Evolutionary conservation across 1,284 basidiomycete species (phyloP).

Genomic region (Ceratobasidium theobromae): DNA sequence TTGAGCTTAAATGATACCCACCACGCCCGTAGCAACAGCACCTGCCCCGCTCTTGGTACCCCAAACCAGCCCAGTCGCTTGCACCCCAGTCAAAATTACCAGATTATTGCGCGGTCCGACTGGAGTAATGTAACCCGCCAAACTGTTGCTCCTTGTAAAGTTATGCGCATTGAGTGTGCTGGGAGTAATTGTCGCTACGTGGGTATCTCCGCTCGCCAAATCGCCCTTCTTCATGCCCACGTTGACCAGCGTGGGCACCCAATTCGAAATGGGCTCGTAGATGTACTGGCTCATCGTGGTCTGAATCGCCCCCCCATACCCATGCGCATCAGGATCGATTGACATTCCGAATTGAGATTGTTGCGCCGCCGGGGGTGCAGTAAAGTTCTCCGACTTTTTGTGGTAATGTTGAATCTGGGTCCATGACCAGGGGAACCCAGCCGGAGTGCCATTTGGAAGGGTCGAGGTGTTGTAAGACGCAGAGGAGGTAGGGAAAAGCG

Average conservation of each 20-base stretch:
- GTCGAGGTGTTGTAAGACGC: slow-evolving; percentile 21
- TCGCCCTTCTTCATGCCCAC: slow-evolving; percentile 28
- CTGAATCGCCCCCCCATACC: slow-evolving; percentile 48
- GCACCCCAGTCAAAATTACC: slow-evolving; percentile 19
- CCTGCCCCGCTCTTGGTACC: neutral
- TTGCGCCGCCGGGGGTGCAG: slow-evolving; percentile 41
- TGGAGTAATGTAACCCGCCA: slow-evolving; percentile 25
- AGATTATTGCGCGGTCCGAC: slow-evolving; percentile 8
- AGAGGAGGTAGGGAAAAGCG: slow-evolving; percentile 20
- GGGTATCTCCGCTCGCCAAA: slow-evolving; percentile 2
- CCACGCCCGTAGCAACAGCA: slow-evolving; percentile 19
- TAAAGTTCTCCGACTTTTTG: slow-evolving; percentile 46
- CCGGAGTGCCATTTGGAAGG: slow-evolving; percentile 21
- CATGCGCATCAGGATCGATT: slow-evolving; percentile 46
- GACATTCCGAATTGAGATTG: slow-evolving; percentile 42
- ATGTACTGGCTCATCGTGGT: slow-evolving; percentile 39
- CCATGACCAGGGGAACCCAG: slow-evolving; percentile 4
- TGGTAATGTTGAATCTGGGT: slow-evolving; percentile 1
- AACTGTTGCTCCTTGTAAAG: slow-evolving; percentile 26
- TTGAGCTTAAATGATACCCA: neutral
- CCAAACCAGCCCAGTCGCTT: slow-evolving; percentile 19
- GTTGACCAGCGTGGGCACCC: slow-evolving; percentile 39
- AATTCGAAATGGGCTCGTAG: slow-evolving; percentile 43
- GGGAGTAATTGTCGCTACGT: slow-evolving; percentile 13
- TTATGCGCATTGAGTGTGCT: slow-evolving; percentile 20